Conservation (phyloP, 257 asterid species). For the Fraxinus quadrangulata region DNA sequence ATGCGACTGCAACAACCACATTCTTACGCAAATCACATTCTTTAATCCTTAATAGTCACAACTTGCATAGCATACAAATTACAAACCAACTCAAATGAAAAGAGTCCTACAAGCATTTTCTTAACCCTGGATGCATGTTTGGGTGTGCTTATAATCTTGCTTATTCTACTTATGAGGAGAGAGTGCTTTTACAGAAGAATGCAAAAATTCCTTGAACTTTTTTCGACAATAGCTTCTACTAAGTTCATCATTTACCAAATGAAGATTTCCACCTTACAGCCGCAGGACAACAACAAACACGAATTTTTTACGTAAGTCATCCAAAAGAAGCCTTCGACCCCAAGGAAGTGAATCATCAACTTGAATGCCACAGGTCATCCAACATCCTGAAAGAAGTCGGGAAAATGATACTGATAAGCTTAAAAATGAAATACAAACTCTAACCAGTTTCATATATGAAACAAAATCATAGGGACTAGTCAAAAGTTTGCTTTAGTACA, state of each 20-base stretch:
- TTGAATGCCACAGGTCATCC: constrained; percentile 5
- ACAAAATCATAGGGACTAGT: background rate
- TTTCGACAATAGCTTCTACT: constrained; percentile 1
- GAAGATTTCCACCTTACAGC: constrained; percentile 32
- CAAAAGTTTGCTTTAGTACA: background rate
- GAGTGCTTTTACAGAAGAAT: background rate
- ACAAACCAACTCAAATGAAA: background rate
- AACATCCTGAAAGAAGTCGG: constrained; percentile 25
- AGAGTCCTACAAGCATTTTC: background rate
- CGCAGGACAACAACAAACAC: constrained; percentile 20
- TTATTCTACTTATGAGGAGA: background rate
- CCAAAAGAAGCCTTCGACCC: constrained; percentile 21
- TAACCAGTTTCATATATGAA: background rate
- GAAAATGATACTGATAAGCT: background rate
- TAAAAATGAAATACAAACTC: background rate
- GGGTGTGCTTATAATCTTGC: background rate
- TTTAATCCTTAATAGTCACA: no score
- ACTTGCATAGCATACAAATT: no score
- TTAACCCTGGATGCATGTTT: background rate
- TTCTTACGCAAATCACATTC: background rate
- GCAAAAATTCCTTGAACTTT: background rate
- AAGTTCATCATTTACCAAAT: background rate
- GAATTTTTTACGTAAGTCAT: constrained; percentile 11
- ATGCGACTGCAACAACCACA: no score
- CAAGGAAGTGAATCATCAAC: constrained; percentile 11